These are phyloP conservation scores for Irpex lacteus DNA, from an alignment of 1,284 basidiomycete genomes.

Conservation along the genomic window DNA sequence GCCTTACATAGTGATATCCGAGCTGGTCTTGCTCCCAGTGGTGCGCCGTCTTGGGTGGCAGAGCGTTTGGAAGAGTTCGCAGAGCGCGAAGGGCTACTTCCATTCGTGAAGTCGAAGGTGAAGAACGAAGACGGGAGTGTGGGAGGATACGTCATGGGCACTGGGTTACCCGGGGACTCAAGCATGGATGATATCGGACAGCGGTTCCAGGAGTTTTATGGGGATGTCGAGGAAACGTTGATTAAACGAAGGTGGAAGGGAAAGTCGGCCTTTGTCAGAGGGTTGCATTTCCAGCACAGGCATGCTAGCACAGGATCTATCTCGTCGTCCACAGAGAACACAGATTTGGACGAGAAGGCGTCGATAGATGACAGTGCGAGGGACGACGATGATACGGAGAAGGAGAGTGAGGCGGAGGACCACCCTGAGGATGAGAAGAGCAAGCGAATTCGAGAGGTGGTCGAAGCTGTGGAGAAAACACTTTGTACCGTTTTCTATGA, in stretches of 20 bases:
- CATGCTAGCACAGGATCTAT: conserved; percentile 5
- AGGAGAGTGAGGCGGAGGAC: conserved; percentile 25
- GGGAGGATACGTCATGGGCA: conserved; percentile 13
- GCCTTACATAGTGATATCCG: conserved; percentile 59
- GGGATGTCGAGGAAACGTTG: conserved; percentile 54
- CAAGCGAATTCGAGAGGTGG: conserved; percentile 46
- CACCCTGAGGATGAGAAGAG: conserved; percentile 31
- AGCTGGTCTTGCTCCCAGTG: conserved; percentile 37
- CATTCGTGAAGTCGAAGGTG: conserved; percentile 14
- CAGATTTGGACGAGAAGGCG: conserved; percentile 22
- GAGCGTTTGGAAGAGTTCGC: conserved; percentile 62
- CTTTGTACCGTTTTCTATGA: conserved; percentile 68
- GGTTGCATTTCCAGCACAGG: conserved; percentile 12
- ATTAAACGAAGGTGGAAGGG: conserved; percentile 27
- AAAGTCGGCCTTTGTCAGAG: conserved; percentile 9
- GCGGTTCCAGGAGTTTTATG: conserved; percentile 74
- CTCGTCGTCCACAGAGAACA: conserved; percentile 14
- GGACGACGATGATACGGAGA: conserved; percentile 21
- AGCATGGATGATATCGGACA: conserved; percentile 49
- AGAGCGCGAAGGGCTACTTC: conserved; percentile 24
- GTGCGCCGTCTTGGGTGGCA: conserved; percentile 58
- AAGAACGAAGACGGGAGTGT: conserved; percentile 9
- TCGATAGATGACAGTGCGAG: conserved; percentile 31
- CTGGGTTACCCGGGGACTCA: conserved; percentile 13
- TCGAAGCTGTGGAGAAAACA: conserved; percentile 71